Percentiles rank a stretch among this genome's conserved stretches.
Evolutionary conservation across 768 basidiomycete genomes (phyloP).

Genomic region (Porphyrellus cyaneotinctus): DNA sequence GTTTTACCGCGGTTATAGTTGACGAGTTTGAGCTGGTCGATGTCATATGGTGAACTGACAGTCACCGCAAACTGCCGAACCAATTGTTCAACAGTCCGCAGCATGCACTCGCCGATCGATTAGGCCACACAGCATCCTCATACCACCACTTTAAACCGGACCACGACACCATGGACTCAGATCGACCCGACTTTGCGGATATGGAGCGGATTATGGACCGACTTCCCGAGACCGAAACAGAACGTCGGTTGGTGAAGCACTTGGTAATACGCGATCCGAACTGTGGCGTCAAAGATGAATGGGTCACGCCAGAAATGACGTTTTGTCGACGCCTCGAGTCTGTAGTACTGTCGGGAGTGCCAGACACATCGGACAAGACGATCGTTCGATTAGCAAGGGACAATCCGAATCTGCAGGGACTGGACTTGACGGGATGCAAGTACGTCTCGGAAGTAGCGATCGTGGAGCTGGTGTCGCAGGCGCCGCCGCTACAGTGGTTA

Average conservation of each 20-base stretch:
- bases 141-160: background rate
- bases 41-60: constrained; percentile 7
- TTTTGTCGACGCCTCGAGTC: constrained; percentile 65
- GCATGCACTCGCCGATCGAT: no score
- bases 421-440: constrained; percentile 74
- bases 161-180: constrained; percentile 18
- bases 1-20: constrained; percentile 40
- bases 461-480: constrained; percentile 63
- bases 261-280: constrained; percentile 47
- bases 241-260: constrained; percentile 57
- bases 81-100: background rate
- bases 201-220: constrained; percentile 59
- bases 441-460: constrained; percentile 77
- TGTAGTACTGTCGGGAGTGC: constrained; percentile 63
- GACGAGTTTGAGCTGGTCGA: constrained; percentile 51
- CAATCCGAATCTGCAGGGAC: constrained; percentile 64
- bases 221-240: constrained; percentile 54
- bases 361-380: constrained; percentile 64
- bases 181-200: constrained; percentile 36
- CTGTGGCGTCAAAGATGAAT: constrained; percentile 50
- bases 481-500: constrained; percentile 67
- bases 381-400: constrained; percentile 57
- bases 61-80: constrained; percentile 24
- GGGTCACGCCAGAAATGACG: constrained; percentile 53
- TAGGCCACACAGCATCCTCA: constrained; percentile 3